A percentile compares a stretch with the other conserved stretches of the same genome.
Evolutionary conservation across 768 basidiomycete species (phyloP).

Genomic region (Boletus pseudo-olivaceus): DNA sequence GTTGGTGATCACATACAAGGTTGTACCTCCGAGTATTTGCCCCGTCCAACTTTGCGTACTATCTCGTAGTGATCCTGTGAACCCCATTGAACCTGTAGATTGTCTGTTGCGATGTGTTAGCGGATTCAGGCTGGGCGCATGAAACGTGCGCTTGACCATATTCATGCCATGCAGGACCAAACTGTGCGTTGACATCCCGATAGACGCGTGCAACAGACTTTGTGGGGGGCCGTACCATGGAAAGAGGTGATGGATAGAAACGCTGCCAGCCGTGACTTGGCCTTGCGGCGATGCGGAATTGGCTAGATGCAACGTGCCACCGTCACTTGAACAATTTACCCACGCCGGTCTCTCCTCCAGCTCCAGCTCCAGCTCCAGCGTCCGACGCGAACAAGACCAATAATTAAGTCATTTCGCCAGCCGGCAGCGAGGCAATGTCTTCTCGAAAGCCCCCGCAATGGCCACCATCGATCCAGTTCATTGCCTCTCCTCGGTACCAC

Average conservation of each 20-base stretch:
- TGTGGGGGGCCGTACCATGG: constrained; percentile 68
- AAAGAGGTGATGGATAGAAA: constrained; percentile 16
- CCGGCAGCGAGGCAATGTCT: constrained; percentile 9
- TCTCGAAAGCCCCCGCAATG: constrained; percentile 38
- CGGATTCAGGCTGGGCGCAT: neutral
- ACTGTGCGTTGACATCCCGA: constrained; percentile 79
- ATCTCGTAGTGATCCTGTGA: constrained; percentile 98
- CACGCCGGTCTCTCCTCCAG: constrained; percentile 13
- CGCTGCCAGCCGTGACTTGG: constrained; percentile 13
- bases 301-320: constrained; percentile 18
- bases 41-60: constrained; percentile 91
- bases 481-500: constrained; percentile 51
- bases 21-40: constrained; percentile 90
- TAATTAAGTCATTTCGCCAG: neutral
- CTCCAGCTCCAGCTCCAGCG: neutral
- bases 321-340: constrained; percentile 20
- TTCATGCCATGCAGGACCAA: constrained; percentile 93
- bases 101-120: constrained; percentile 53
- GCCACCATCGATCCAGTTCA: constrained; percentile 56
- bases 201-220: constrained; percentile 87
- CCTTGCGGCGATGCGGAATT: constrained; percentile 1
- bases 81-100: constrained; percentile 96
- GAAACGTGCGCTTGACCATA: constrained; percentile 59
- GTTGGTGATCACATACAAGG: constrained; percentile 2
- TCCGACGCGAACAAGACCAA: neutral